phyloP scores from a whole-genome alignment of 768 basidiomycete genomes.

The Ephemerocybe angulata region DNA sequence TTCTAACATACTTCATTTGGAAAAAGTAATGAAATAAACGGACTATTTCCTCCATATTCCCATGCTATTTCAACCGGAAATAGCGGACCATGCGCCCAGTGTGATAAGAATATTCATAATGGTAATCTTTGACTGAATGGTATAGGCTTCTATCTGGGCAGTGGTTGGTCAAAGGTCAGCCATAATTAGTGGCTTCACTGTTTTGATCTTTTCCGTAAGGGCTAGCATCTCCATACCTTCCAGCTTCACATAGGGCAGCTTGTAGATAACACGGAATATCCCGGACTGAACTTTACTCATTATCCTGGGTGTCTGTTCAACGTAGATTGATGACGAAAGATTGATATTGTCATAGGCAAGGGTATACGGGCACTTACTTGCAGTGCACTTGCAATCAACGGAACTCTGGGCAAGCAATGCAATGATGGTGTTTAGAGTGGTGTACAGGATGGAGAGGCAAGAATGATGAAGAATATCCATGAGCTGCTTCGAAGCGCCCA shows the following conservation, averaged over 20 bases:
- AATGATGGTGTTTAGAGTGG: conserved; percentile 4
- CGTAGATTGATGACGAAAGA: conserved; percentile 24
- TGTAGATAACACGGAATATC: conserved; percentile 29
- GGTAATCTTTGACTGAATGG: too few relatives aligned
- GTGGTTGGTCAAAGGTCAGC: too few relatives aligned
- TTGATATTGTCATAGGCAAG: conserved; percentile 26
- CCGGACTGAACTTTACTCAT: conserved; percentile 34
- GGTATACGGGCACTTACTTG: not conserved
- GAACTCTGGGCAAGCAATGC: conserved; percentile 5
- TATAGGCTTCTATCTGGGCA: too few relatives aligned
- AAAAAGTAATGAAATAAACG: too few relatives aligned
- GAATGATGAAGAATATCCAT: conserved; percentile 14
- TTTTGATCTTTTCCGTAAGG: too few relatives aligned
- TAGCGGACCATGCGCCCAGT: too few relatives aligned
- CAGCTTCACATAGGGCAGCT: conserved; percentile 16
- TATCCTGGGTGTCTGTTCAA: conserved; percentile 25
- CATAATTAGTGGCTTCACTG: too few relatives aligned
- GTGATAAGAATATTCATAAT: too few relatives aligned
- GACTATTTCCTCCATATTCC: too few relatives aligned
- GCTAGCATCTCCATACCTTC: too few relatives aligned
- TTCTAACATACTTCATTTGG: too few relatives aligned
- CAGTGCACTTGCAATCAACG: not conserved
- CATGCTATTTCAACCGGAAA: too few relatives aligned
- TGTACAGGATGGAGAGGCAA: conserved; percentile 8
- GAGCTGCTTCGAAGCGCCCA: conserved; percentile 12